phyloP scores from a whole-genome alignment of 2,329 filamentous ascomycete genomes.

The Myriosclerotinia scirpicola region DNA sequence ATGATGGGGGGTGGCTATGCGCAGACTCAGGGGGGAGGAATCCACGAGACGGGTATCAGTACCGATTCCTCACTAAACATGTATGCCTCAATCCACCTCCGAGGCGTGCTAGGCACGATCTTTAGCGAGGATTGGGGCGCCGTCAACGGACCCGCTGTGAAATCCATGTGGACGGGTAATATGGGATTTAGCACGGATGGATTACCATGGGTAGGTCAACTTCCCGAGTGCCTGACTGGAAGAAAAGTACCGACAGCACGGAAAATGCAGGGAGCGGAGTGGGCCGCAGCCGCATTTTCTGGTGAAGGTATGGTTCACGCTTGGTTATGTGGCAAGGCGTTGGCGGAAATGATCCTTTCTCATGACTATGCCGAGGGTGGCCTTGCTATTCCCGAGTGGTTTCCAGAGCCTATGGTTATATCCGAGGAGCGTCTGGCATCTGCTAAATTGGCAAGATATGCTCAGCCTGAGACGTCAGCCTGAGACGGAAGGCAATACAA shows the following conservation, averaged over 20 bases:
- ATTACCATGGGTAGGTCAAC: constrained; percentile 1
- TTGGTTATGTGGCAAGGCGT: constrained; percentile 44
- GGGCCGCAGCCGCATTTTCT: constrained; percentile 10
- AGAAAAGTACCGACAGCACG: background rate
- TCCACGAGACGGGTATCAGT: background rate
- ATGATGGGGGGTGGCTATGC: constrained; percentile 17
- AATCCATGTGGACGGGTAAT: constrained; percentile 36
- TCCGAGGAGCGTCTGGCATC: background rate
- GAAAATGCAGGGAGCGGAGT: background rate
- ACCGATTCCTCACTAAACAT: constrained; percentile 1
- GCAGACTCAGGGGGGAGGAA: background rate
- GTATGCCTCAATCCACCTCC: constrained; percentile 11
- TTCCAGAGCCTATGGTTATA: constrained; percentile 12
- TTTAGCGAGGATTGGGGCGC: constrained; percentile 48
- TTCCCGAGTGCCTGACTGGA: background rate
- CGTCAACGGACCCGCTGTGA: constrained; percentile 41
- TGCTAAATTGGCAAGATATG: background rate
- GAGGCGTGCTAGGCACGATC: background rate
- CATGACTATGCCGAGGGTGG: constrained; percentile 41
- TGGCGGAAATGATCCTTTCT: constrained; percentile 45
- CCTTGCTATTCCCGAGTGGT: background rate
- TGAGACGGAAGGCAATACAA: background rate
- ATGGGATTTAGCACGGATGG: constrained; percentile 19
- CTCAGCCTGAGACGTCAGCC: background rate
- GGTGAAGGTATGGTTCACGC: constrained; percentile 19